phyloP scores from a whole-genome alignment of 148 eudicot genomes.

The Rhododendron mucronatum region DNA sequence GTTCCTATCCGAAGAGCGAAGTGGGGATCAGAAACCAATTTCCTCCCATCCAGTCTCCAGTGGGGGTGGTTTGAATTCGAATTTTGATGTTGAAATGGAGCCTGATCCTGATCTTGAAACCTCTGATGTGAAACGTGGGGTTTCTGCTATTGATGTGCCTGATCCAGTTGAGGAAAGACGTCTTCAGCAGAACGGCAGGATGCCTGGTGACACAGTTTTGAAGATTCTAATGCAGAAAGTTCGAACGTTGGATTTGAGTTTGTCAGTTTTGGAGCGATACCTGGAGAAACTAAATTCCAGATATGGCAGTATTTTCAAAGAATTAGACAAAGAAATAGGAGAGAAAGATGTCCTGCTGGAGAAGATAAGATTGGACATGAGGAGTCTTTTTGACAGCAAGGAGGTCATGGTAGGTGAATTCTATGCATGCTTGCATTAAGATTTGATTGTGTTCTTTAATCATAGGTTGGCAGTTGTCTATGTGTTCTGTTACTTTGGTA shows the following conservation, averaged over 20 bases:
- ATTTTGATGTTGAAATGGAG: constrained; percentile 25
- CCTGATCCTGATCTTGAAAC: constrained; percentile 21
- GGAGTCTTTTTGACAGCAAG: constrained; percentile 49
- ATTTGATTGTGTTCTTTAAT: neutral
- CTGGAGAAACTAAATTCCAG: constrained; percentile 76
- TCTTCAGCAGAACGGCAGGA: constrained; percentile 70
- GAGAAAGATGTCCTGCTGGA: constrained; percentile 57
- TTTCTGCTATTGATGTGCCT: constrained; percentile 24
- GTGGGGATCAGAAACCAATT: constrained; percentile 28
- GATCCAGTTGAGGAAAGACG: constrained; percentile 72
- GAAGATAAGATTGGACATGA: constrained; percentile 55
- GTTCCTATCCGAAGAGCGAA: constrained; percentile 25
- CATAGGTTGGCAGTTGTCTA: neutral
- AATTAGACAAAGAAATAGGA: constrained; percentile 63
- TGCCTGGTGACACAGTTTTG: constrained; percentile 96
- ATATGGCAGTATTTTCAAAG: constrained; percentile 69
- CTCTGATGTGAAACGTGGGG: constrained; percentile 30
- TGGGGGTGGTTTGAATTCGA: constrained; percentile 27
- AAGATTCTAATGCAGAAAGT: constrained; percentile 98
- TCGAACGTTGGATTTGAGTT: constrained; percentile 69
- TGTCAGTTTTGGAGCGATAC: constrained; percentile 81
- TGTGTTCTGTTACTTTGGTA: neutral
- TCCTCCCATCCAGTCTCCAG: constrained; percentile 15
- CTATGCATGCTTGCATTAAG: neutral
- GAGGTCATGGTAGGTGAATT: constrained; percentile 59